Base-by-base conservation (phyloP, 495 filamentous ascomycete species). In the Glarea lozoyensis region DNA sequence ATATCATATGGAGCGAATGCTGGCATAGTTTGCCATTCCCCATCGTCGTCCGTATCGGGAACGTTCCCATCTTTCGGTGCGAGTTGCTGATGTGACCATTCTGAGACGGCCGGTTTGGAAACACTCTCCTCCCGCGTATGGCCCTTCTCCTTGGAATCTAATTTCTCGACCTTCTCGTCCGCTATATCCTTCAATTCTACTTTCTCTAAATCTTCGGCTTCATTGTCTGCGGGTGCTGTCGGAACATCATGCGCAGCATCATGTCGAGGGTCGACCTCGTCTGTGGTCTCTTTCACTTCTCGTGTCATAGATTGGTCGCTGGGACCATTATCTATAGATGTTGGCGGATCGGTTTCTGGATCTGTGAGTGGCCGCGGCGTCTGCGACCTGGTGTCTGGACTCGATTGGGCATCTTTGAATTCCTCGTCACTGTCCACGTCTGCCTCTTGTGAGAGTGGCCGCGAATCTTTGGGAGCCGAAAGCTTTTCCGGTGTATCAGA, bases 21-120 rank as follows among this genome's bases (percentile, higher is more conserved):
- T 13, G 92, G 90, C 92, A 99, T 99, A 2, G 71, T 68, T 64
- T 94, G 84, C 92, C 92, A 99, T 42, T 70, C 80, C 16, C n/a
- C n/a, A n/a, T 65, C 78, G 18, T 81, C 77, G 0, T 76, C 75
- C 4, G 74, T 64, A 24, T 74, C 61, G 5, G 70, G 61, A 6
- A 64, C 56, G 37, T 70, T 63, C 22, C 74, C 64, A 17, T 69
- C 52, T 10, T 67, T 65, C n/a, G 70, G 62, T 10, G 80, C 73
- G 10, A 93, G 67, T 48, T 82, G 78, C 64, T 95, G 89, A 57
- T 98, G 92, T 2, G 90, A 96, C 76, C 82, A 95, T 64, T 89
- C 86, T 3, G 90, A 96, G 10, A 80, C 61, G 24, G 62, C 67
- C 20, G 30, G 33, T 0, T 40, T 40, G 7, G 25, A 42, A 3